These are phyloP conservation scores for Claviceps sp. DNA, from an alignment of 2,329 filamentous ascomycete species.

Conservation along the genomic window DNA sequence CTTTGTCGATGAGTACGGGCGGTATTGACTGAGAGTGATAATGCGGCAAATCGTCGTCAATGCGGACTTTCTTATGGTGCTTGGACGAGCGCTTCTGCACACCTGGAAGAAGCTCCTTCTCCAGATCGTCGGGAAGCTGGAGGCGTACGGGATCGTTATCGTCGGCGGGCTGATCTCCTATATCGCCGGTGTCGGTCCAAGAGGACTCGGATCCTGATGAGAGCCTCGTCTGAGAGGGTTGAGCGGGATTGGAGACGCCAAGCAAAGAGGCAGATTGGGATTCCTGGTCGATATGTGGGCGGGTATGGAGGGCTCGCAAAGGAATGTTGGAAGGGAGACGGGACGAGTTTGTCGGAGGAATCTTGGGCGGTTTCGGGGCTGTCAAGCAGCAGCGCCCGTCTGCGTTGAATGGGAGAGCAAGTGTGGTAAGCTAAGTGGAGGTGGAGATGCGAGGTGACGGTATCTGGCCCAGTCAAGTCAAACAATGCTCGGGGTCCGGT, in stretches of 20 bases:
- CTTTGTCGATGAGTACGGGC: constrained; percentile 41
- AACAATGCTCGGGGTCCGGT: constrained; percentile 17
- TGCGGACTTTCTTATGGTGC: constrained; percentile 52
- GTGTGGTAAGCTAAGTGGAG: constrained; percentile 18
- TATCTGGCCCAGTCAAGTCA: constrained; percentile 15
- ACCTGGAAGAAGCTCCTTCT: constrained; percentile 45
- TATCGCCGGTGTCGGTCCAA: constrained; percentile 91
- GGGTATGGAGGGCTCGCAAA: constrained; percentile 55
- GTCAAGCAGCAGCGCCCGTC: constrained; percentile 60
- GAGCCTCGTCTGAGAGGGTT: constrained; percentile 32
- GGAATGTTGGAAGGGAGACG: constrained; percentile 77
- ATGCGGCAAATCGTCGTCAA: constrained; percentile 36
- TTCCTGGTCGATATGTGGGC: constrained; percentile 24
- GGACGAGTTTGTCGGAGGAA: constrained; percentile 60
- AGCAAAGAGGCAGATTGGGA: constrained; percentile 25
- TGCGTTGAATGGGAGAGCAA: constrained; percentile 27
- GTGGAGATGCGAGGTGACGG: constrained; percentile 10
- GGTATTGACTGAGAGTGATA: constrained; percentile 23
- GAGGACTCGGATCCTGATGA: constrained; percentile 53
- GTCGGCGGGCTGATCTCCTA: constrained; percentile 80
- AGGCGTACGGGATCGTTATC: constrained; percentile 69
- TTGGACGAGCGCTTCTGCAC: constrained; percentile 31
- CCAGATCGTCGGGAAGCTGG: constrained; percentile 51
- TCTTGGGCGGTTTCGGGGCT: constrained; percentile 70
- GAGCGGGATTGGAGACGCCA: constrained; percentile 18